Evolutionary conservation across 2,329 filamentous ascomycete species (phyloP), one percentile per base, ranked within the genome.

Genomic region (Colletotrichum scovillei): DNA sequence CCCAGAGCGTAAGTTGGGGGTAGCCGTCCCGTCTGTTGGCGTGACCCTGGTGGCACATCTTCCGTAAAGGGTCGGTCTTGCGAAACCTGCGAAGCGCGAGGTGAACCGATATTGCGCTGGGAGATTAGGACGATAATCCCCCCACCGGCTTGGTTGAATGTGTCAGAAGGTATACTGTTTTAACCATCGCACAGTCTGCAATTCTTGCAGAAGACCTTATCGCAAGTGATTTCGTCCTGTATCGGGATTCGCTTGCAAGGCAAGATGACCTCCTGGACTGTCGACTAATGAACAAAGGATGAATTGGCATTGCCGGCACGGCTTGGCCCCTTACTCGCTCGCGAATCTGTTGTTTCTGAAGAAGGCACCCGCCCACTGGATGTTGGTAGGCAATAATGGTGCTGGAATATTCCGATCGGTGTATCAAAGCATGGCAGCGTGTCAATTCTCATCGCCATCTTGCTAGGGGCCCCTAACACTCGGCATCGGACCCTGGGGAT

Each of bases 31-130:
- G 66, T 46, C 52, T 42, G 24, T 42, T 64, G 59, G 66, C 66
- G 42, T 64, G 30, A 60, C 42, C 66, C 70, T 14, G 59, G 42
- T 55, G 30, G 58, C n/a, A 22, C 63, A 38, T 46, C 52, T 69
- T 64, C 70, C 70, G 32, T 32, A 26, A 72, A 60, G 59, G 66
- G 70, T 69, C 59, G 53, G 53, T 63, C 52, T 64, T 59, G 70
- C 66, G 66, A 53, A 16, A 1, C 32, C 19, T 35, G 46, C 46
- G 46, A 60, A 60, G 46, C 52, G 57, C 69, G 58, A 72, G 52
- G 69, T 30, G 30, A 28, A 58, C 12, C 32, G 52, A 14, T 32
- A 6, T 26, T 22, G 5, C 24, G 12, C 12, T 24, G 60, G 52
- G 49, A 63, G 32, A 28, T 62, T n/a, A 49, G 56, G 22, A 35